These are phyloP conservation scores for Nicotiana benthamiana DNA, from an alignment of 257 asterid genomes.

Conservation along the genomic window DNA sequence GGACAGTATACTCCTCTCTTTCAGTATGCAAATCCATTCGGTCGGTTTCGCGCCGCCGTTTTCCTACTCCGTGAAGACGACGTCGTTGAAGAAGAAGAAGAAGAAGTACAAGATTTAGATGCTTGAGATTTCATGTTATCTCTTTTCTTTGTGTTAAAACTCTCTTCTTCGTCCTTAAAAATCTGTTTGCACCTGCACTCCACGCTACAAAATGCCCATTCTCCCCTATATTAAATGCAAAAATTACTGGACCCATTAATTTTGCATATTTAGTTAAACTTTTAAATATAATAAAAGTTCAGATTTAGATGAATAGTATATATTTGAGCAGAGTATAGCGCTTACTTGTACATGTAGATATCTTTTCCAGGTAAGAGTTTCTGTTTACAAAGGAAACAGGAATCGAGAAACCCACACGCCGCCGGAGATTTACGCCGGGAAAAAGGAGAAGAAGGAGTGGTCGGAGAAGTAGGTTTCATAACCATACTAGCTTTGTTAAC, in stretches of 20 bases:
- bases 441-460: conserved; percentile 18
- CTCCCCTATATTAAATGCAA: conserved; percentile 50
- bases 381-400: conserved; percentile 63
- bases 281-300: no score
- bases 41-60: conserved; percentile 30
- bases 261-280: no score
- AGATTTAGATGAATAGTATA: no score
- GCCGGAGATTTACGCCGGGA: neutral
- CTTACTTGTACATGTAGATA: conserved; percentile 97
- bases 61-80: conserved; percentile 14
- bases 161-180: conserved; percentile 78
- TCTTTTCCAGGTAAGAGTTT: conserved; percentile 71
- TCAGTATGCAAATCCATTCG: conserved; percentile 52
- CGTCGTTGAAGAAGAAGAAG: conserved; percentile 18
- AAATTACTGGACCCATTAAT: no score
- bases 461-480: conserved; percentile 37
- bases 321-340: no score
- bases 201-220: conserved; percentile 74
- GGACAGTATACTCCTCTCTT: neutral
- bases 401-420: conserved; percentile 44
- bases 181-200: conserved; percentile 93
- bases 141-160: conserved; percentile 19
- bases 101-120: conserved; percentile 12
- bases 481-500: conserved; percentile 61
- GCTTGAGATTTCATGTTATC: conserved; percentile 24